Conservation (phyloP, 441 rosid genomes). For the Syzygium syzygioides region DNA sequence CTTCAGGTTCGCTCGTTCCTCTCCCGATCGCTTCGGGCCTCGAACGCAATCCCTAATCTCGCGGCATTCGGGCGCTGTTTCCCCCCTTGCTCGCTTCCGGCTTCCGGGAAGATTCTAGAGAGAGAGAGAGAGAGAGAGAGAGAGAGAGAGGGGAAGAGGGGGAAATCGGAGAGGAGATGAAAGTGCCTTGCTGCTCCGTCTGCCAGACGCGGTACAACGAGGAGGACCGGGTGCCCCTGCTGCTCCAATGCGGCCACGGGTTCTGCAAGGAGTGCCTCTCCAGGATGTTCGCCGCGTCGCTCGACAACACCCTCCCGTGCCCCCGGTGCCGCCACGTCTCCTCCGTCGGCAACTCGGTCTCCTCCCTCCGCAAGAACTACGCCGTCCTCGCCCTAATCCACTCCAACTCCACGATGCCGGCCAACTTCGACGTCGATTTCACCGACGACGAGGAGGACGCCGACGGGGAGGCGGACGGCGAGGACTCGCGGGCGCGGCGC, state of each 20-base stretch:
- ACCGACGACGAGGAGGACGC: slow-evolving; percentile 52
- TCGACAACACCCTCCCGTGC: slow-evolving; percentile 70
- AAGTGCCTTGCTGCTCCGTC: slow-evolving; percentile 88
- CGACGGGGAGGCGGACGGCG: slow-evolving; percentile 5
- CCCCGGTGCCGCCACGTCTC: slow-evolving; percentile 94
- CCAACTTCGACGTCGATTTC: slow-evolving; percentile 51
- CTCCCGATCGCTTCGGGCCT: neutral
- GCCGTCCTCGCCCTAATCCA: slow-evolving; percentile 73
- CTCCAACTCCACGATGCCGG: slow-evolving; percentile 38
- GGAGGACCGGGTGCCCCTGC: slow-evolving; percentile 79
- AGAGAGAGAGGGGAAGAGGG: neutral
- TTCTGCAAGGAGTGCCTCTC: slow-evolving; percentile 92
- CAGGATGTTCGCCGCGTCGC: slow-evolving; percentile 78
- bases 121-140: neutral
- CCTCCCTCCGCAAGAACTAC: slow-evolving; percentile 79
- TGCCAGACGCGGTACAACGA: slow-evolving; percentile 96
- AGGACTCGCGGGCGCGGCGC: slow-evolving; percentile 19
- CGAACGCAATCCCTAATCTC: neutral
- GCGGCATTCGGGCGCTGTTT: neutral
- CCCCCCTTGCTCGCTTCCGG: neutral
- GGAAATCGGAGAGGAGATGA: slow-evolving; percentile 25
- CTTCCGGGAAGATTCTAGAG: neutral
- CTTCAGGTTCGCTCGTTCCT: neutral
- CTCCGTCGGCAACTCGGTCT: slow-evolving; percentile 85
- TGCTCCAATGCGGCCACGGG: slow-evolving; percentile 95